Base-by-base conservation (phyloP, 2,329 filamentous ascomycete species). In the Aspergillus aculeatus region DNA sequence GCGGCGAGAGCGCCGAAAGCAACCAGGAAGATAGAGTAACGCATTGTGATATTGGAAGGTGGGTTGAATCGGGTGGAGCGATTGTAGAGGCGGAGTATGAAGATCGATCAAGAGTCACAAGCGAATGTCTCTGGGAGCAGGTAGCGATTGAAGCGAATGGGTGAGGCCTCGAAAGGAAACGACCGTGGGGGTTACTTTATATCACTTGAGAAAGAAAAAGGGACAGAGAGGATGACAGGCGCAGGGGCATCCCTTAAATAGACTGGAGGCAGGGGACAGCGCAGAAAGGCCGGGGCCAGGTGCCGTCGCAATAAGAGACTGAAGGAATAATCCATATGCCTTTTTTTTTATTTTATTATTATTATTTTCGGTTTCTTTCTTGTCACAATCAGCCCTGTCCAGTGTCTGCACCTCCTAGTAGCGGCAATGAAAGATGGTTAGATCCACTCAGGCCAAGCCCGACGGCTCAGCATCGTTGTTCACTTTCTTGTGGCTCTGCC, bases 1-100 rank as follows among this genome's bases (percentile, higher is more conserved):
- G 75, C 66, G 48, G 73, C 80, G 54, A 78, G 69, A 58, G 75
- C 80, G 63, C 75, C 73, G 75, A 79, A 67, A 71, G 78, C 73
- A 67, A 75, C 64, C 68, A 80, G 60, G 71, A 82, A 60, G 66
- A 78, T 64, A 32, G 78, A 77, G 71, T 73, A 70, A 73, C 77
- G 81, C 80, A 83, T 83, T 38, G 71, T 79, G 74, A 69, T 60
- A 47, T 57, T 58, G 54, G 41, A 35, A 47, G 47, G 50, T 59
- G 32, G 49, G 56, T 53, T 62, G 60, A 50, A 56, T 55, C 53
- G 58, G 50, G 56, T 53, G 60, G 60, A 60, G 61, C 24, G 59
- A 57, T 35, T 35, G 47, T 52, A 29, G 51, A 59, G 35, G 50
- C 58, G 54, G 50, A 53, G 48, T 57, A 54, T 48, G 35, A 59